Conservation (phyloP, 495 filamentous ascomycete species). For the Niebla homalea region DNA sequence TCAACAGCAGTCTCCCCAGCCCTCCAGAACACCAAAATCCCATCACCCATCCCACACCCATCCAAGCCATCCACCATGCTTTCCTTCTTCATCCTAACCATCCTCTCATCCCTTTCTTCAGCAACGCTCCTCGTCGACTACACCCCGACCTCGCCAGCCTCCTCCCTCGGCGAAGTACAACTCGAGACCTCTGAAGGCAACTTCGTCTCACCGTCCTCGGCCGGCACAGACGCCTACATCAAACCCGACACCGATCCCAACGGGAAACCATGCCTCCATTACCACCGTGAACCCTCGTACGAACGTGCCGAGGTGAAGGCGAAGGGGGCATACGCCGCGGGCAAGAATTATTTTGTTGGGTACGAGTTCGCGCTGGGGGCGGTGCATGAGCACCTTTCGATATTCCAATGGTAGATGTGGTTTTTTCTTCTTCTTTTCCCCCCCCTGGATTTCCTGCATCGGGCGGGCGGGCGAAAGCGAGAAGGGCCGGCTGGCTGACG, state of each 20-base stretch:
- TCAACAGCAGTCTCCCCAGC: too few species aligned
- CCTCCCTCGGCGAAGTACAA: constrained; percentile 1
- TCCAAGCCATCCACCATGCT: neutral
- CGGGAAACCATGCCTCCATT: constrained; percentile 16
- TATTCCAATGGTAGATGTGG: constrained; percentile 22
- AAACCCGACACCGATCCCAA: constrained; percentile 15
- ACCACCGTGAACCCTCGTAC: constrained; percentile 21
- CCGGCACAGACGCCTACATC: constrained; percentile 15
- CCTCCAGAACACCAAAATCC: too few species aligned
- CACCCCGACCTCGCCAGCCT: neutral
- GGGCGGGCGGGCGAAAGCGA: neutral
- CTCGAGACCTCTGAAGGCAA: constrained; percentile 1
- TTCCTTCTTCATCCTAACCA: neutral
- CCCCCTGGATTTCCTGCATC: neutral
- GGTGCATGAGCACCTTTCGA: constrained; percentile 14
- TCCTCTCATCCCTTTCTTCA: neutral
- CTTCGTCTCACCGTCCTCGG: neutral
- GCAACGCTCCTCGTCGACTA: constrained; percentile 6
- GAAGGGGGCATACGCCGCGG: constrained; percentile 6
- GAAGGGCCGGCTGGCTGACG: constrained; percentile 12
- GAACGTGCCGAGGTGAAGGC: constrained; percentile 23
- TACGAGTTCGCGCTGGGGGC: constrained; percentile 19
- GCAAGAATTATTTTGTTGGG: constrained; percentile 24
- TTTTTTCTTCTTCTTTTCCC: neutral
- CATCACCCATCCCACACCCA: too few species aligned